Percentiles rank a stretch among this genome's conserved stretches.
phyloP scores from a whole-genome alignment of 2,329 filamentous ascomycete species.

The Bipolaris cookei region DNA sequence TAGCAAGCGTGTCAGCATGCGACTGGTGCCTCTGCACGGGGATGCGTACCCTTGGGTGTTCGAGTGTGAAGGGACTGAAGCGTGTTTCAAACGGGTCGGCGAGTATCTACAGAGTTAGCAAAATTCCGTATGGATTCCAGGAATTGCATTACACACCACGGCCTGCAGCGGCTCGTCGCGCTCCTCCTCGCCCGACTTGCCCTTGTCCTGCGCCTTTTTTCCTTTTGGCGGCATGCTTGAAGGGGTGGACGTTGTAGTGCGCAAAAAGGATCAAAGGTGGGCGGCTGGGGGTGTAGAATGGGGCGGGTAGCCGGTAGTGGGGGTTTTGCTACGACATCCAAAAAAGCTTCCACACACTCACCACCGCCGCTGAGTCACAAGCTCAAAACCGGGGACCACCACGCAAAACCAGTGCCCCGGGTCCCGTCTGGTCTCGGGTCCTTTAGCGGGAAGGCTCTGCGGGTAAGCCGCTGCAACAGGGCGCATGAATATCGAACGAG shows the following conservation, averaged over 20 bases:
- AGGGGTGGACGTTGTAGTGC: not conserved
- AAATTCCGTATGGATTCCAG: slow-evolving; percentile 2
- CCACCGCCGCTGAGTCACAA: slow-evolving; percentile 27
- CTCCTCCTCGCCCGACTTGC: slow-evolving; percentile 59
- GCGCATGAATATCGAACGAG: slow-evolving; percentile 22
- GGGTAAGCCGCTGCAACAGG: slow-evolving; percentile 30
- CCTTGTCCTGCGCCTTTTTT: slow-evolving; percentile 52
- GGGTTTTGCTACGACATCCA: slow-evolving; percentile 14
- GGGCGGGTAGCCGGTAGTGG: slow-evolving; percentile 20
- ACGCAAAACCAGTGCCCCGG: slow-evolving; percentile 24
- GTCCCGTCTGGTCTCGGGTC: slow-evolving; percentile 29
- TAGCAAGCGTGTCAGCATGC: slow-evolving; percentile 50
- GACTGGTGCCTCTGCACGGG: not conserved
- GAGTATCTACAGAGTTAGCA: slow-evolving; percentile 67
- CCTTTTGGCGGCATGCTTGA: slow-evolving; percentile 56
- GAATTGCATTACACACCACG: slow-evolving; percentile 56
- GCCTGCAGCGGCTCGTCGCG: slow-evolving; percentile 68
- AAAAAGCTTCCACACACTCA: slow-evolving; percentile 18
- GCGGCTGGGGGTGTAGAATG: slow-evolving; percentile 11
- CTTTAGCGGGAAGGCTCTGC: slow-evolving; percentile 32
- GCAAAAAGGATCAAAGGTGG: slow-evolving; percentile 11
- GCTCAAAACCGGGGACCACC: slow-evolving; percentile 15
- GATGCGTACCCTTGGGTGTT: slow-evolving; percentile 78
- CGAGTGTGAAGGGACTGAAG: slow-evolving; percentile 87
- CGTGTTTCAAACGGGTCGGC: slow-evolving; percentile 94